phyloP scores from a whole-genome alignment of 768 basidiomycete genomes.

The Ramaria sp. region DNA sequence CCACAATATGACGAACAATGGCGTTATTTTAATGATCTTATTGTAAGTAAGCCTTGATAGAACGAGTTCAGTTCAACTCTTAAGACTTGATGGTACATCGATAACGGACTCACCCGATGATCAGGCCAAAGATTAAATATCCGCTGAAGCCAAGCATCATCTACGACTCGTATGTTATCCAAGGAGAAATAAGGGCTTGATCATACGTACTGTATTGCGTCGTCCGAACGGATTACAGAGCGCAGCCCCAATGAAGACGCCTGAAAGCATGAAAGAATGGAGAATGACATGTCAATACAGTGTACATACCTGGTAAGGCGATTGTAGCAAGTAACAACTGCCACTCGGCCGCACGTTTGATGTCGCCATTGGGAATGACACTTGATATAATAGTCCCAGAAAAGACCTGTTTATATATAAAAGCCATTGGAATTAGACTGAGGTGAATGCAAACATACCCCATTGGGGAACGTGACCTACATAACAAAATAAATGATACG shows the following conservation, averaged over 20 bases:
- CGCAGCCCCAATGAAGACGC: slow-evolving; percentile 20
- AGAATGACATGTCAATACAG: slow-evolving; percentile 24
- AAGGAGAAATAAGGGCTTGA: slow-evolving; percentile 6
- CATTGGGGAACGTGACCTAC: slow-evolving; percentile 62
- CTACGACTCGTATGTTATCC: slow-evolving; percentile 19
- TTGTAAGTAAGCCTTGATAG: slow-evolving; percentile 38
- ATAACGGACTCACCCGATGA: slow-evolving; percentile 16
- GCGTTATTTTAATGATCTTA: slow-evolving; percentile 48
- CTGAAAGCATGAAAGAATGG: slow-evolving; percentile 11
- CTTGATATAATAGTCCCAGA: slow-evolving; percentile 54
- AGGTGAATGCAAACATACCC: slow-evolving; percentile 24
- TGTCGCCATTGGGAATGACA: slow-evolving; percentile 43
- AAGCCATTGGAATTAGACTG: slow-evolving; percentile 12
- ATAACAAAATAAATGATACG: background rate
- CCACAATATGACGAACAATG: slow-evolving; percentile 59
- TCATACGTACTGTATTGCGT: slow-evolving; percentile 38
- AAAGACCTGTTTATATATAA: slow-evolving; percentile 66
- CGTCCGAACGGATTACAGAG: slow-evolving; percentile 45
- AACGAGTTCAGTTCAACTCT: background rate
- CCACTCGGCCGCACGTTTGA: slow-evolving; percentile 56
- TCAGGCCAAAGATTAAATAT: slow-evolving; percentile 46
- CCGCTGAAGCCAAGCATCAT: slow-evolving; percentile 62
- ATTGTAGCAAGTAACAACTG: slow-evolving; percentile 55
- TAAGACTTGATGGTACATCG: background rate
- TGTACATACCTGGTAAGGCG: slow-evolving; percentile 49